Evolutionary conservation across 177 flowering plant species (phyloP).

Genomic region (Vitis hybrid): DNA sequence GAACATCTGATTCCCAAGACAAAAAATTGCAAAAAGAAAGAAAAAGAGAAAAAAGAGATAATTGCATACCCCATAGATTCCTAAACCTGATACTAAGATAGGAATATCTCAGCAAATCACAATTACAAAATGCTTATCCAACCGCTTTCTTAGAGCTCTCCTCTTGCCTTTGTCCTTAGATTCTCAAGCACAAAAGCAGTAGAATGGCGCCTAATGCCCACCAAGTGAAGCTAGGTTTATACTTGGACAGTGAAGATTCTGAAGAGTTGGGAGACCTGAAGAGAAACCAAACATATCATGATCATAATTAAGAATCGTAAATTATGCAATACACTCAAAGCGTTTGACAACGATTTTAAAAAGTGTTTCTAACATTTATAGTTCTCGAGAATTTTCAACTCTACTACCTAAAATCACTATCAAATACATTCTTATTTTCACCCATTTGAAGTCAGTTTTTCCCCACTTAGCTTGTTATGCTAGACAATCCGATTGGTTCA

Average conservation of each 20-base stretch:
- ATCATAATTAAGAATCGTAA: not conserved
- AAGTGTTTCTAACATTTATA: no score
- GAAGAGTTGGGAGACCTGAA: slow-evolving; percentile 44
- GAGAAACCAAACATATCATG: not conserved
- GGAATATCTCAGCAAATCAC: slow-evolving; percentile 12
- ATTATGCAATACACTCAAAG: no score
- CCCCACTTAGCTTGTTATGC: no score
- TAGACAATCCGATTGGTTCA: no score
- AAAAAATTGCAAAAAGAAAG: not conserved
- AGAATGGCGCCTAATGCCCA: slow-evolving; percentile 29
- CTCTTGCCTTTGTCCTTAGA: not conserved
- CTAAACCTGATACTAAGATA: slow-evolving; percentile 20
- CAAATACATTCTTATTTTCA: no score
- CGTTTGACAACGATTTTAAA: no score
- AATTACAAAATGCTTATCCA: slow-evolving; percentile 2
- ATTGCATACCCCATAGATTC: slow-evolving; percentile 10
- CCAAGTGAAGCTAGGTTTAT: slow-evolving; percentile 15
- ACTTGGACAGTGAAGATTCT: slow-evolving; percentile 18
- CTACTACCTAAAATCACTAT: no score
- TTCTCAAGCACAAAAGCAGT: slow-evolving; percentile 40
- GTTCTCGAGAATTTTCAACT: no score
- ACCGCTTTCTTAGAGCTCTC: not conserved
- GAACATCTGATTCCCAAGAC: slow-evolving; percentile 1
- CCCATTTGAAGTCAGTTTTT: no score
- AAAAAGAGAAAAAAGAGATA: not conserved